These are phyloP conservation scores for Sugiyamaella grinbergsii DNA, from an alignment of 1,139 yeast species.

Conservation along the genomic window DNA sequence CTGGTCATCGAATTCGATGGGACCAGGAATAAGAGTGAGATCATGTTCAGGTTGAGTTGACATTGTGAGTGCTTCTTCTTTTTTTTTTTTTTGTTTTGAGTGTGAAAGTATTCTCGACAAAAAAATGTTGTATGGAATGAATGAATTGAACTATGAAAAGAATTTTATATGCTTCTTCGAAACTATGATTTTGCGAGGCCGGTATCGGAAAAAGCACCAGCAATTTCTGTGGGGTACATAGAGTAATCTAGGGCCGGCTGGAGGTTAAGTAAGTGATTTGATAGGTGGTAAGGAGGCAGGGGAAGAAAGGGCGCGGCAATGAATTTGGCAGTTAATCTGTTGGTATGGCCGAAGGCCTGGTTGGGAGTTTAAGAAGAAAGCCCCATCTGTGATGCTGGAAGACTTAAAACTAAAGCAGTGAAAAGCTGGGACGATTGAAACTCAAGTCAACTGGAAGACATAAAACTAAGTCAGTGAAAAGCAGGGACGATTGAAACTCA, in stretches of 20 bases:
- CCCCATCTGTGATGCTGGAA: too few species aligned
- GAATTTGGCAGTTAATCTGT: too few species aligned
- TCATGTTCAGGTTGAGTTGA: constrained; percentile 30
- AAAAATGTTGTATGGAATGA: not conserved
- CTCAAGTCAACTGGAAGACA: too few species aligned
- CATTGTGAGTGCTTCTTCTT: constrained; percentile 16
- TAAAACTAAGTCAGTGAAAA: too few species aligned
- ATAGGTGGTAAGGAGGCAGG: not conserved
- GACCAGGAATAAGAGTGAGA: constrained; percentile 82
- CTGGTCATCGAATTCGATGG: constrained; percentile 81
- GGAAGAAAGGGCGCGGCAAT: not conserved
- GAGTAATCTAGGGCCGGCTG: not conserved
- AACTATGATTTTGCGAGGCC: constrained; percentile 4
- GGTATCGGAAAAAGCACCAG: not conserved
- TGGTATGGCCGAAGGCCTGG: too few species aligned
- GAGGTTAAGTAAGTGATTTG: not conserved
- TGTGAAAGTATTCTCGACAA: not conserved
- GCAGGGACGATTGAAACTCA: too few species aligned
- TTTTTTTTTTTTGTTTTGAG: too few species aligned
- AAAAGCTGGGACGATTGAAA: too few species aligned
- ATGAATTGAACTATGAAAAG: not conserved
- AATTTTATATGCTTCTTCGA: too few species aligned
- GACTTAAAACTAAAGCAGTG: too few species aligned
- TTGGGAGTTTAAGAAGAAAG: too few species aligned
- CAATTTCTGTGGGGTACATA: not conserved